These are phyloP conservation scores for Monosporascus sp. DNA, from an alignment of 2,329 filamentous ascomycete genomes.

Conservation along the genomic window DNA sequence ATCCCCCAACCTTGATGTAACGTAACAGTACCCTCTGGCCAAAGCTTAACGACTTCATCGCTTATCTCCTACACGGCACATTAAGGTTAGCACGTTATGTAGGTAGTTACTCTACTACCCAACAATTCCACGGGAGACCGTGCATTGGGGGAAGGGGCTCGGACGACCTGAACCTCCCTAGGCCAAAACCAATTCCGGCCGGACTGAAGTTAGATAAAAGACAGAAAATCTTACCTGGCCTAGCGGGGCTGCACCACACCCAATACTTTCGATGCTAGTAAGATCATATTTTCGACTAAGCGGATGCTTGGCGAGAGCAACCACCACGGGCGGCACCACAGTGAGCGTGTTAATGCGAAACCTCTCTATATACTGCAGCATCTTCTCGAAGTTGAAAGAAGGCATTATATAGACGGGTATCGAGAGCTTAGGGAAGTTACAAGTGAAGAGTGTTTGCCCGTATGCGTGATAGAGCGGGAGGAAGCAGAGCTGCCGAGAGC, in stretches of 20 bases:
- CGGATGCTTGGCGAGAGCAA: conserved; percentile 68
- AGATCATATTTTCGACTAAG: conserved; percentile 61
- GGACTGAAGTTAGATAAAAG: not conserved
- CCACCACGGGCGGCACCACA: conserved; percentile 70
- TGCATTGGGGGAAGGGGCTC: not conserved
- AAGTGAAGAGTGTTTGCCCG: conserved; percentile 66
- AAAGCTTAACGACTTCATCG: conserved; percentile 53
- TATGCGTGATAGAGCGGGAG: conserved; percentile 74
- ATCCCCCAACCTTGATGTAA: conserved; percentile 76
- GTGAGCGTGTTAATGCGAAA: conserved; percentile 63
- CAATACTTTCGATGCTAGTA: conserved; percentile 54
- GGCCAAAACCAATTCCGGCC: no score
- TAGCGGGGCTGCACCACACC: conserved; percentile 66
- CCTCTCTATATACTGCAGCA: conserved; percentile 62
- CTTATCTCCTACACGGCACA: conserved; percentile 38
- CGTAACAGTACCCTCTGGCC: conserved; percentile 31
- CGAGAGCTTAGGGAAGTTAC: conserved; percentile 48
- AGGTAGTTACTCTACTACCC: not conserved
- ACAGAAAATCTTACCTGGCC: conserved; percentile 17
- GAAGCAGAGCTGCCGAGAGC: conserved; percentile 53
- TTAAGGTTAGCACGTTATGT: not conserved
- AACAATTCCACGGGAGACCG: not conserved
- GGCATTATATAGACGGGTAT: conserved; percentile 73
- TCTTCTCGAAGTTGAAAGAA: conserved; percentile 67
- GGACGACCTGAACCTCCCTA: not conserved